Evolutionary conservation across 441 rosid species (phyloP).

Genomic region (Adansonia madagascariensis): DNA sequence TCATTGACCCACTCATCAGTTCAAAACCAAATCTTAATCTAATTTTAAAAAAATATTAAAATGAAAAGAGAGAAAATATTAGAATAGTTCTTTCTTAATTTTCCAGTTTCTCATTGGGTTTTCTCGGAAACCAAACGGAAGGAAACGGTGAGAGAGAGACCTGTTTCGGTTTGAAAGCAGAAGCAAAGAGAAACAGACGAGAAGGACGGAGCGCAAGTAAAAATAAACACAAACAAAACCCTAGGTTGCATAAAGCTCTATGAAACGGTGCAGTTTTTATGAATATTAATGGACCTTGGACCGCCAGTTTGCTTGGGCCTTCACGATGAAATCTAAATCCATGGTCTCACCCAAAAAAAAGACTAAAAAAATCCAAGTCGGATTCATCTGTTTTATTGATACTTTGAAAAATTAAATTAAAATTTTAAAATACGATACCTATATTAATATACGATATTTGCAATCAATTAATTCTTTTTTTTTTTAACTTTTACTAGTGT

Average conservation of each 20-base stretch:
- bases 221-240: slow-evolving; percentile 17
- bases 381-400: no score
- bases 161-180: slow-evolving; percentile 15
- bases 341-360: neutral
- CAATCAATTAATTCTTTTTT: no score
- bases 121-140: neutral
- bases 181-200: neutral
- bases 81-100: neutral
- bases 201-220: neutral
- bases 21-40: neutral
- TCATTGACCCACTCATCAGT: slow-evolving; percentile 21
- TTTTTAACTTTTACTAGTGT: no score
- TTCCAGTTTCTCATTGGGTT: neutral
- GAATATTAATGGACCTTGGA: neutral
- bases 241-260: slow-evolving; percentile 7
- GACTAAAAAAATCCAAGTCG: neutral
- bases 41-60: neutral
- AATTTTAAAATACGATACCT: no score
- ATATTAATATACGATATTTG: no score
- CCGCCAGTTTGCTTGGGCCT: neutral
- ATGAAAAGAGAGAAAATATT: neutral
- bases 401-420: no score
- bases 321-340: neutral
- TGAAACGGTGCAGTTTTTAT: neutral
- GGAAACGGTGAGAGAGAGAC: neutral